A percentile compares a stretch with the other conserved stretches of the same genome.
Evolutionary conservation across 768 basidiomycete species (phyloP).

Genomic region (Paxillus ammoniavirescens): DNA sequence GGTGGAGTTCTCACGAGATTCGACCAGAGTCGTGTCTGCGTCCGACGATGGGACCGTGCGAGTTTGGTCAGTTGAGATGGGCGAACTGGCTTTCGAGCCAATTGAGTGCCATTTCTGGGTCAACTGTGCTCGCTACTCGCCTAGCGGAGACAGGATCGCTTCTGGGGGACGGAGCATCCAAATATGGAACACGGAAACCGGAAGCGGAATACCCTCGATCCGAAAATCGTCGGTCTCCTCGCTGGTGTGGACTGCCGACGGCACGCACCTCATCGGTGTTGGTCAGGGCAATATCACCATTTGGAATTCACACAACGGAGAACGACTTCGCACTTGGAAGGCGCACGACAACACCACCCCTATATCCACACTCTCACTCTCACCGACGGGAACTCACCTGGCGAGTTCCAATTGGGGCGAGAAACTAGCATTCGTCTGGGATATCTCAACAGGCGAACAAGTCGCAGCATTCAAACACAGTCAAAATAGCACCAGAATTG

Average conservation of each 20-base stretch:
- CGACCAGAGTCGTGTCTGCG: constrained; percentile 39
- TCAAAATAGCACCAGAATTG: background rate
- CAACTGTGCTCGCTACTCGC: background rate
- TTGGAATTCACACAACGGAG: background rate
- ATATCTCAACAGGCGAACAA: background rate
- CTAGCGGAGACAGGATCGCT: background rate
- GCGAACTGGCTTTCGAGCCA: background rate
- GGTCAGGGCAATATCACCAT: background rate
- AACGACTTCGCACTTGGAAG: background rate
- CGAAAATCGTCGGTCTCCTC: background rate
- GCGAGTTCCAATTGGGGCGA: background rate
- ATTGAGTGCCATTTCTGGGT: background rate
- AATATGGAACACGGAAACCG: background rate
- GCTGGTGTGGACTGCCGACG: background rate
- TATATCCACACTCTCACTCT: background rate
- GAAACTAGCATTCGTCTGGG: background rate
- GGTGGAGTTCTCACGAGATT: constrained; percentile 42
- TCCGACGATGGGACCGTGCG: constrained; percentile 27
- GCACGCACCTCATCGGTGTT: background rate
- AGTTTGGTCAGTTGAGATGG: too few species aligned
- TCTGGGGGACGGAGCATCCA: background rate
- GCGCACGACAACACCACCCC: background rate
- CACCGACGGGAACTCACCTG: background rate
- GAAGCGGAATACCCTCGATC: background rate
- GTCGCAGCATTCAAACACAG: background rate